phyloP scores from a whole-genome alignment of 2,329 filamentous ascomycete genomes.

The Pseudodiploospora longispora region DNA sequence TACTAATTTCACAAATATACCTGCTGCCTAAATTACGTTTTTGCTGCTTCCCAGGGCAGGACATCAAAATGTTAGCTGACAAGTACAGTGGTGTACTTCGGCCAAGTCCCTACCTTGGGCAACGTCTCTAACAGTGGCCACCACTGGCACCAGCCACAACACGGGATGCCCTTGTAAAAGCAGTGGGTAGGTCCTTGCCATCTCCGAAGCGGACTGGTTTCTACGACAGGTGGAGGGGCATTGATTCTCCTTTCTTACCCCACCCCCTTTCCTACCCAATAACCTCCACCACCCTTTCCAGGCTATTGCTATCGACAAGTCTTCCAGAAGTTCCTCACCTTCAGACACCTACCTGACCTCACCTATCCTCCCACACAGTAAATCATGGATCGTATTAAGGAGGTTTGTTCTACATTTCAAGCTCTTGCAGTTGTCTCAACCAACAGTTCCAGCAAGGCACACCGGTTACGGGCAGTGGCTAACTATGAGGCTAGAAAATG shows the following conservation, averaged over 20 bases:
- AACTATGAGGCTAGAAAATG: slow-evolving; percentile 63
- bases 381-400: slow-evolving; percentile 83
- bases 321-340: slow-evolving; percentile 11
- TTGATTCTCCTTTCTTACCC: slow-evolving; percentile 18
- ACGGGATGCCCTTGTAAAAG: no score
- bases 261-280: slow-evolving; percentile 23
- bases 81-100: no score
- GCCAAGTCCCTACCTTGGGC: no score
- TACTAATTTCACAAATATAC: no score
- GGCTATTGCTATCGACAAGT: slow-evolving; percentile 12
- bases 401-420: slow-evolving; percentile 49
- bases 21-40: no score
- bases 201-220: no score
- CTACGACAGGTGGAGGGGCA: slow-evolving; percentile 25
- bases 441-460: slow-evolving; percentile 17
- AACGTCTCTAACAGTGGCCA: background rate
- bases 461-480: slow-evolving; percentile 5
- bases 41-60: no score
- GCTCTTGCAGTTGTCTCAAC: slow-evolving; percentile 17
- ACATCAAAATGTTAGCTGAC: no score
- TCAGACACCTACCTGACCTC: slow-evolving; percentile 8
- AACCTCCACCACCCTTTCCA: slow-evolving; percentile 14
- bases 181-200: no score
- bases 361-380: slow-evolving; percentile 21
- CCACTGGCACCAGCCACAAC: slow-evolving; percentile 21